phyloP scores from a whole-genome alignment of 495 filamentous ascomycete genomes.

The Antarctomyces pellizariae region DNA sequence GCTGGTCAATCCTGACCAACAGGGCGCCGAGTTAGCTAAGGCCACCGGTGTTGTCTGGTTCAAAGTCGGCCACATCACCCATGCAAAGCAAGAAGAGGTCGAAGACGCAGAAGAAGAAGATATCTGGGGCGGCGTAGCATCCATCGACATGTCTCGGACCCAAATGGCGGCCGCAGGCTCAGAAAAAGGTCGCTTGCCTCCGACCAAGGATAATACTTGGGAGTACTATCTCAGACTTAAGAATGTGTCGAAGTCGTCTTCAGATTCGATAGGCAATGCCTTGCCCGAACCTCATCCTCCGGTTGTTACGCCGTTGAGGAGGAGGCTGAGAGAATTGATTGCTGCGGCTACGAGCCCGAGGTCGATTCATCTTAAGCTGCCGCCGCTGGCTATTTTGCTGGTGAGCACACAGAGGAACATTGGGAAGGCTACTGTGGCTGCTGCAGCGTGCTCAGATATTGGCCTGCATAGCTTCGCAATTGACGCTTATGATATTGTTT shows the following conservation, averaged over 20 bases:
- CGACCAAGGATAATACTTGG: constrained; percentile 52
- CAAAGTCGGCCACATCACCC: constrained; percentile 46
- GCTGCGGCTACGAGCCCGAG: constrained; percentile 71
- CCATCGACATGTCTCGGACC: constrained; percentile 61
- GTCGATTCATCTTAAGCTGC: constrained; percentile 65
- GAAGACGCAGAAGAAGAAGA: constrained; percentile 29
- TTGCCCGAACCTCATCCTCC: constrained; percentile 10
- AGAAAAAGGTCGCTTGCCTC: constrained; percentile 52
- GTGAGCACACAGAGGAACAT: constrained; percentile 80
- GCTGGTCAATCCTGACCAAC: constrained; percentile 17
- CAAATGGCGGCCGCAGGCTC: constrained; percentile 75
- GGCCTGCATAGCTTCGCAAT: constrained; percentile 77
- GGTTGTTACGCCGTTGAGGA: constrained; percentile 31
- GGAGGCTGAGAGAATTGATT: constrained; percentile 63
- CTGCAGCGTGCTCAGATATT: constrained; percentile 61
- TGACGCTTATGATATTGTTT: constrained; percentile 80
- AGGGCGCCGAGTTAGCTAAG: constrained; percentile 13
- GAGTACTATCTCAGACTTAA: constrained; percentile 64
- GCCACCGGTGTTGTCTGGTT: constrained; percentile 70
- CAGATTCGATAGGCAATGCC: constrained; percentile 6
- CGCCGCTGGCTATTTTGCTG: constrained; percentile 68
- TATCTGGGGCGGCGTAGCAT: constrained; percentile 60
- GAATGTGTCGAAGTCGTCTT: constrained; percentile 18
- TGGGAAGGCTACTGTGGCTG: constrained; percentile 59
- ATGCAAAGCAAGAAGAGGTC: constrained; percentile 28